These are phyloP conservation scores for Obelidium mucronatum DNA, from an alignment of 192 early-diverging fungal genomes.

Conservation along the genomic window DNA sequence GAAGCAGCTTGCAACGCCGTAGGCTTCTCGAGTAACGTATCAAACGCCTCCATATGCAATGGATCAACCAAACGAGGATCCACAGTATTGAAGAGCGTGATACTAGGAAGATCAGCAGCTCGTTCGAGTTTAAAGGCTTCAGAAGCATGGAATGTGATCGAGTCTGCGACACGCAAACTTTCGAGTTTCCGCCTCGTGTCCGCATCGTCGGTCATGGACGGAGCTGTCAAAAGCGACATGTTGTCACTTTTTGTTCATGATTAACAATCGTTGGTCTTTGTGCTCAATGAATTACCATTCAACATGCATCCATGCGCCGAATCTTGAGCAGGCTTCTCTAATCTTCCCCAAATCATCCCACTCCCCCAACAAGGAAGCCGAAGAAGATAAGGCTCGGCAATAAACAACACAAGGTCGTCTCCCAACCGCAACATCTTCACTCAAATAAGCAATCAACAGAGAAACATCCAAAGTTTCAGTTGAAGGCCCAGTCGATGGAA, in stretches of 20 bases:
- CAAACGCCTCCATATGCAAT: neutral
- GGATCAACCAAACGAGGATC: conserved; percentile 29
- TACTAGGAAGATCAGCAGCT: neutral
- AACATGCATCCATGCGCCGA: conserved; percentile 38
- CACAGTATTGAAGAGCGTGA: conserved; percentile 33
- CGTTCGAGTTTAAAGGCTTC: conserved; percentile 14
- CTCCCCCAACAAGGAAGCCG: conserved; percentile 20
- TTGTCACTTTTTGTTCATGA: neutral
- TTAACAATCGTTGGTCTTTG: too few relatives aligned
- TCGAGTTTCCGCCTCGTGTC: neutral
- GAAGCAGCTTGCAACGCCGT: neutral
- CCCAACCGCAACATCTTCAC: conserved; percentile 32
- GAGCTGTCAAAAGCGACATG: neutral
- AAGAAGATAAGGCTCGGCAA: neutral
- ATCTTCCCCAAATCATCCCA: conserved; percentile 30
- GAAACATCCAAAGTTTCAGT: conserved; percentile 26
- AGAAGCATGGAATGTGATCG: conserved; percentile 16
- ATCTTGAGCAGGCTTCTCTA: conserved; percentile 11
- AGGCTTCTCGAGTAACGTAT: neutral
- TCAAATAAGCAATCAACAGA: conserved; percentile 8
- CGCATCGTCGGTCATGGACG: neutral
- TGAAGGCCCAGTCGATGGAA: neutral
- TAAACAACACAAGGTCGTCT: conserved; percentile 11
- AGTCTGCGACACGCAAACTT: conserved; percentile 10
- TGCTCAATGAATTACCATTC: conserved; percentile 16